phyloP scores from a whole-genome alignment of 2,329 filamentous ascomycete species.

The Fusarium illudens region DNA sequence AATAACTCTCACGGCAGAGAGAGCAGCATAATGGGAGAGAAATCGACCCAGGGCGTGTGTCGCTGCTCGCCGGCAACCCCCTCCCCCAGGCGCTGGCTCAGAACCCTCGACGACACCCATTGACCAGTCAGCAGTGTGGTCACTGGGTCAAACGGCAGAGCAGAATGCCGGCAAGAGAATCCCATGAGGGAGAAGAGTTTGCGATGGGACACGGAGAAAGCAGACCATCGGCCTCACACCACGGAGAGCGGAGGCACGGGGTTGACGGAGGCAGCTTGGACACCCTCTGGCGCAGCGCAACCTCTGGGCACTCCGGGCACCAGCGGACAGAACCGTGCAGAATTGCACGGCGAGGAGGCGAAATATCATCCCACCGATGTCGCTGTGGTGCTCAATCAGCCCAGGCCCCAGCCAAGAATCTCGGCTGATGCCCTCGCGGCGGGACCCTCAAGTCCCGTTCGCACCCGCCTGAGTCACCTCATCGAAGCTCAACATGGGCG shows the following conservation, averaged over 20 bases:
- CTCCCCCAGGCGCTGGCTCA: constrained; percentile 13
- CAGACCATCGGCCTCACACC: constrained; percentile 42
- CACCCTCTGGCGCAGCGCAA: constrained; percentile 32
- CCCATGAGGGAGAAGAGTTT: constrained; percentile 27
- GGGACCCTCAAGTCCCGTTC: constrained; percentile 37
- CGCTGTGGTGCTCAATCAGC: constrained; percentile 42
- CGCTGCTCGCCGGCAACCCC: constrained; percentile 13
- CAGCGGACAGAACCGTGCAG: constrained; percentile 43
- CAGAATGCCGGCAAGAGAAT: constrained; percentile 31
- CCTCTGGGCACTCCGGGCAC: constrained; percentile 30
- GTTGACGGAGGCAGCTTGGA: constrained; percentile 9
- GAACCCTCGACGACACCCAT: constrained; percentile 13
- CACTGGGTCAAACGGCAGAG: constrained; percentile 16
- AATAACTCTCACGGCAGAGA: constrained; percentile 7
- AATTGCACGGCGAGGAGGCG: constrained; percentile 40
- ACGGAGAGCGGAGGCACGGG: constrained; percentile 30
- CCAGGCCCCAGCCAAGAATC: constrained; percentile 41
- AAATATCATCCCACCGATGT: constrained; percentile 43
- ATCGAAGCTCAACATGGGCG: constrained; percentile 34
- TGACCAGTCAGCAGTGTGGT: constrained; percentile 34
- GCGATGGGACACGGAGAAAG: constrained; percentile 30
- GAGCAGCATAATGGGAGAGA: constrained; percentile 16
- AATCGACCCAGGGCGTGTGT: constrained; percentile 10
- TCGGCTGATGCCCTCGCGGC: constrained; percentile 43
- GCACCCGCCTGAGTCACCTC: constrained; percentile 41